These are phyloP conservation scores for Termitomyces sp. DNA, from an alignment of 768 basidiomycete genomes.

Conservation along the genomic window DNA sequence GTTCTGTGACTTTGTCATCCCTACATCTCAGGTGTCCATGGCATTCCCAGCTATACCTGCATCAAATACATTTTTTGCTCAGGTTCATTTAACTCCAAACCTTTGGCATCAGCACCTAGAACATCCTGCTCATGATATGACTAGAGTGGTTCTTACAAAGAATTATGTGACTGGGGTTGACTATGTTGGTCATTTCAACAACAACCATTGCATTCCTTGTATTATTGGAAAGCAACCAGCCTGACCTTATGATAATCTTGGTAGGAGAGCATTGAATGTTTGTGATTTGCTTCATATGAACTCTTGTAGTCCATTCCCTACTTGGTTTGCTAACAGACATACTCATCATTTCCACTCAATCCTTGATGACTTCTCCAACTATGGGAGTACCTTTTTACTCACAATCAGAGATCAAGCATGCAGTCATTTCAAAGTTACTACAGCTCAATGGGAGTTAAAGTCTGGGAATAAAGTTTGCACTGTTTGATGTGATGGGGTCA, in stretches of 20 bases:
- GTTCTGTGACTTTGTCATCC: neutral
- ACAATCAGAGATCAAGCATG: conserved; percentile 4
- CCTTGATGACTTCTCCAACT: conserved; percentile 20
- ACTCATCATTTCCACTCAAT: conserved; percentile 4
- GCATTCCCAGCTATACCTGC: too few relatives aligned
- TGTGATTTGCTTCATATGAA: neutral
- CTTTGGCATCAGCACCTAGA: conserved; percentile 27
- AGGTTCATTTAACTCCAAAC: neutral
- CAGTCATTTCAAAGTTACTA: neutral
- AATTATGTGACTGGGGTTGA: neutral
- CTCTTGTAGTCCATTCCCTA: conserved; percentile 19
- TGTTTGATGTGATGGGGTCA: conserved; percentile 18
- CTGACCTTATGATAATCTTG: too few relatives aligned
- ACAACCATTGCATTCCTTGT: conserved; percentile 7
- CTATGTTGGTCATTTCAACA: neutral
- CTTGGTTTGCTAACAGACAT: conserved; percentile 13
- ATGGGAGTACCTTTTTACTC: conserved; percentile 12
- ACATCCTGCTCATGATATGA: conserved; percentile 21
- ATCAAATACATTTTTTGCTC: neutral
- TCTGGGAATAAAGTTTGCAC: conserved; percentile 8
- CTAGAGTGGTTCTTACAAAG: conserved; percentile 14
- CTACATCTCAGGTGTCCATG: neutral
- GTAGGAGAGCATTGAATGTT: neutral
- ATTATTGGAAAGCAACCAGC: conserved; percentile 21
- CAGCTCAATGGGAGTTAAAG: conserved; percentile 4